Base-by-base conservation (phyloP, 345 rosid species). In the Mercurialis annua region DNA sequence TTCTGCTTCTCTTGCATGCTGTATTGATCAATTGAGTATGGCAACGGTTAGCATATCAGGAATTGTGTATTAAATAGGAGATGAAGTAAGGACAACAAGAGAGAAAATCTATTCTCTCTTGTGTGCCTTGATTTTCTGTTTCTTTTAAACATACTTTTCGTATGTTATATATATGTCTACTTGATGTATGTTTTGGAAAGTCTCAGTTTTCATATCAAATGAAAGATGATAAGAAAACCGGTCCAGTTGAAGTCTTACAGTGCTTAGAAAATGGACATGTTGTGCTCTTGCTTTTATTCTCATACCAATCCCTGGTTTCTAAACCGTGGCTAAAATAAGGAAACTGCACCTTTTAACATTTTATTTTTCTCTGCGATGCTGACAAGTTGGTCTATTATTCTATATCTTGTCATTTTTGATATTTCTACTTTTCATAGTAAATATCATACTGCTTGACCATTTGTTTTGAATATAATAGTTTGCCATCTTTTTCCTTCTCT, bases 351-450 rank as follows among this genome's bases (percentile, higher is more conserved):
- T 57, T 53, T 29, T 9, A 55, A 42, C 50, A n/a, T 46, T 21
- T 55, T 27, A 29, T n/a, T 40, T 57, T 36, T 11, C 62, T 43
- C 4, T 42, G 17, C 30, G 58, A 42, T 18, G 10, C 42, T 40
- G 26, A 29, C 33, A 57, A 23, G 34, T 58, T 47, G 55, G 24
- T 47, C n/a, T 21, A 34, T 36, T 24, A 24, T 67, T 67, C 54
- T 31, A 56, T 20, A 12, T 46, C 10, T 20, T 58, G 34, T 6
- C 33, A 1, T 16, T 59, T 21, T 26, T 43, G 12, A n/a, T 17
- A n/a, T 24, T 20, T 67, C 43, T 56, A 15, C 38, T 42, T 33
- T 40, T 24, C 33, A 10, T 29, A 4, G 10, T 66, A n/a, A 6
- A 10, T 40, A 40, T 61, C n/a, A 2, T 18, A 43, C 3, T 58